phyloP scores from a whole-genome alignment of 305 asterid species.

The Solanum hybrid region DNA sequence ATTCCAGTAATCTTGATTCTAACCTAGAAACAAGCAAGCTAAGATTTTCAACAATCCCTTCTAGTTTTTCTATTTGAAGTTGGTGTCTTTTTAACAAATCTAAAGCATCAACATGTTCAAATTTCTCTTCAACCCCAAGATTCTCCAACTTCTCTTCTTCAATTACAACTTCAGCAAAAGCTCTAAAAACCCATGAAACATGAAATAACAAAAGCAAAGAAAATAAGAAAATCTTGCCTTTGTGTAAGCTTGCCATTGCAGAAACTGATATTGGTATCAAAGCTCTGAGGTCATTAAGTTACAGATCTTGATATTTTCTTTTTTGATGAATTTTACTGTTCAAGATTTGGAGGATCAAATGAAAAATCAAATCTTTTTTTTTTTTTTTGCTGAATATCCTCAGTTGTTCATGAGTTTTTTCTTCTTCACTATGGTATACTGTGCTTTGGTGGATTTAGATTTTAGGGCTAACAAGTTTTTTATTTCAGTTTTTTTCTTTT shows the following conservation, averaged over 20 bases:
- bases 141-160: conserved; percentile 13
- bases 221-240: conserved; percentile 64
- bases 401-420: neutral
- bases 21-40: conserved; percentile 50
- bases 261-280: conserved; percentile 6
- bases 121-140: conserved; percentile 17
- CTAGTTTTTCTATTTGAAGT: conserved; percentile 53
- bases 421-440: neutral
- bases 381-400: neutral
- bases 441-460: neutral
- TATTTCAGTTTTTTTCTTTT: neutral
- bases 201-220: conserved; percentile 28
- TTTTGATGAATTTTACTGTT: neutral
- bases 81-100: conserved; percentile 42
- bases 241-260: conserved; percentile 44
- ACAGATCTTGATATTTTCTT: conserved; percentile 10
- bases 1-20: conserved; percentile 44
- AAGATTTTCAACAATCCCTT: conserved; percentile 54
- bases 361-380: neutral
- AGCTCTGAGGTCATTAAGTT: conserved; percentile 2
- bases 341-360: neutral
- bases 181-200: conserved; percentile 31
- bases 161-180: conserved; percentile 34
- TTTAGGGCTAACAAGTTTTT: neutral
- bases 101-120: conserved; percentile 19